Conservation (phyloP, 257 asterid genomes). For the Solanum sejunctum region DNA sequence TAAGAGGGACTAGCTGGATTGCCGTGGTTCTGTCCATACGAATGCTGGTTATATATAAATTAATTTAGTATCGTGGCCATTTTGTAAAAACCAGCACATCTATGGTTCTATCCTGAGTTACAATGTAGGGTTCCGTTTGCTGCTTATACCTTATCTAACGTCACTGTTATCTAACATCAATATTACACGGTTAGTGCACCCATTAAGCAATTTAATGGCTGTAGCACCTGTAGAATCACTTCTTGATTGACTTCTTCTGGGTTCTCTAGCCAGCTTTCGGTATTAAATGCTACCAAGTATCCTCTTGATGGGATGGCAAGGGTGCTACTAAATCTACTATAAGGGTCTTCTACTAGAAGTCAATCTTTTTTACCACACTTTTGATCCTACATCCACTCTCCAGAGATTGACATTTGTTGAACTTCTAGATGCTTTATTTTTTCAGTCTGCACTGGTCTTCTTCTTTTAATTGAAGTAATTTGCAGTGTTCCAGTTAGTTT, state of each 20-base stretch:
- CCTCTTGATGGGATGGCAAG: neutral
- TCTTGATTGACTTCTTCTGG: neutral
- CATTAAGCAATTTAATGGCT: neutral
- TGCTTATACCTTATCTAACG: neutral
- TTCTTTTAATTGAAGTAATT: neutral
- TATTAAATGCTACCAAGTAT: neutral
- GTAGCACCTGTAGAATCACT: neutral
- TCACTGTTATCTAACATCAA: neutral
- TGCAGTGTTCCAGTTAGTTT: neutral
- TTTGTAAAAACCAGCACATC: neutral
- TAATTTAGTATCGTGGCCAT: neutral
- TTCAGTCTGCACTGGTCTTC: neutral
- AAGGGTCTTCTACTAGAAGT: neutral
- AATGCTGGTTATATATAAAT: neutral
- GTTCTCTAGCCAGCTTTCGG: neutral
- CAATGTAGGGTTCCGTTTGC: neutral
- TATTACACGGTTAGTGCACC: neutral
- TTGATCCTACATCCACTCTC: neutral
- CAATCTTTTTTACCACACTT: neutral
- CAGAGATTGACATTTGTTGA: neutral
- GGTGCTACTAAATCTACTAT: neutral
- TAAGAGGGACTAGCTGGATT: neutral
- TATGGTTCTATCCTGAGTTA: neutral
- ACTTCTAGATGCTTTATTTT: neutral
- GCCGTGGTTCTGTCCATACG: neutral